Evolutionary conservation across 2,329 filamentous ascomycete genomes (phyloP), one percentile per base, ranked within the genome.

Genomic region (Coccinonectria pachysandricola): DNA sequence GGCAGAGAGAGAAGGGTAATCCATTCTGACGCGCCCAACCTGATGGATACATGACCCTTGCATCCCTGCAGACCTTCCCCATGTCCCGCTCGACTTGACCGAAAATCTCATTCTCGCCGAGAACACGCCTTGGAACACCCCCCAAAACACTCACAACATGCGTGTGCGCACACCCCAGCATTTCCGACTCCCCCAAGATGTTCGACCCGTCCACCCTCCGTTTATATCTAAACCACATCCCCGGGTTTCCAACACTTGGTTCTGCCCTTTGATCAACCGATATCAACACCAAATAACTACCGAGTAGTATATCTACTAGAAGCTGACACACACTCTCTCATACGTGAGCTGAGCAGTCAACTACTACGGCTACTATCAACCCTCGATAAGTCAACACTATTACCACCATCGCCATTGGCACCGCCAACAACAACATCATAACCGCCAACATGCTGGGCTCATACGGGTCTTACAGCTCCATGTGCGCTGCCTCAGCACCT

Each of bases 401-500:
- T 32, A 19, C 34, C 41, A 43, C 24, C 36, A 40, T 21, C 38
- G 23, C 32, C 38, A n/a, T n/a, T n/a, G n/a, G n/a, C 24, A 31
- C 31, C 28, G 11, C 22, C 24, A 38, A 31, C 40, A 31, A 24
- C 29, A 38, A 24, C 32, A 40, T 30, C 32, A 34, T 30, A 34
- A 31, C 42, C 30, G 30, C 30, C 38, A 51, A 41, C 47, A 68
- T 68, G 65, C 67, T 59, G 53, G 58, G 60, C 42, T 55, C 64
- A 34, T 65, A 62, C 49, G 57, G 61, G 27, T 65, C 61, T 29
- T 67, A 65, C 49, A 64, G 61, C 59, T 63, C 60, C 37, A 56
- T 65, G 53, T 54, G 56, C 50, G 47, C 53, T 37, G 40, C 48
- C 26, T 51, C 61, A 1, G 46, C 54, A 20, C 58, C 65, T 43